These are phyloP conservation scores for Collybia mongolica DNA, from an alignment of 768 basidiomycete genomes.

Conservation along the genomic window DNA sequence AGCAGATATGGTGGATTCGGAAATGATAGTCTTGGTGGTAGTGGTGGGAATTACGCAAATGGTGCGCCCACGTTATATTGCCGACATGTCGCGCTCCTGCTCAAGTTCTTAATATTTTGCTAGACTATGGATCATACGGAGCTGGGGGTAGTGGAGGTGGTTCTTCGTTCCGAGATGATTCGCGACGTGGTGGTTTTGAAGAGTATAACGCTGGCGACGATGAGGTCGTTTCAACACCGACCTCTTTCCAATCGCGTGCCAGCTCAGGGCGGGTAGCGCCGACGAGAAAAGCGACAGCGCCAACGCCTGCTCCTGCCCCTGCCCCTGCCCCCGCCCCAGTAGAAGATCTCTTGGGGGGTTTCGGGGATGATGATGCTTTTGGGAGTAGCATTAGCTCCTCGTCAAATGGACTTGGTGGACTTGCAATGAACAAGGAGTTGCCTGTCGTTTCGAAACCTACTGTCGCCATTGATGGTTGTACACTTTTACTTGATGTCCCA, in stretches of 20 bases:
- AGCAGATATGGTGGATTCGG: constrained; percentile 52
- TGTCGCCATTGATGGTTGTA: constrained; percentile 42
- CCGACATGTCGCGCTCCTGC: constrained; percentile 1
- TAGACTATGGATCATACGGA: constrained; percentile 18
- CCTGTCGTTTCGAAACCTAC: constrained; percentile 39
- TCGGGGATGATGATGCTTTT: constrained; percentile 69
- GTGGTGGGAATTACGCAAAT: constrained; percentile 24
- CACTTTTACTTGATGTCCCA: background rate
- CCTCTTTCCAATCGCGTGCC: constrained; percentile 29
- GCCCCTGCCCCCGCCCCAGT: constrained; percentile 40
- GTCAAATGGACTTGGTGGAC: constrained; percentile 16
- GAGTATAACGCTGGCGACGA: constrained; percentile 98
- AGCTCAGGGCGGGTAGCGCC: constrained; percentile 22
- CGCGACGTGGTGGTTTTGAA: constrained; percentile 66
- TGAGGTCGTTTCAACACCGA: constrained; percentile 42
- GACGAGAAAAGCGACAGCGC: constrained; percentile 34
- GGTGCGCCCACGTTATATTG: constrained; percentile 5
- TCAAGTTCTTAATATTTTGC: background rate
- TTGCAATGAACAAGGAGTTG: constrained; percentile 52
- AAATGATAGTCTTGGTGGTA: constrained; percentile 29
- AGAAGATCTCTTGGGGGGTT: constrained; percentile 76
- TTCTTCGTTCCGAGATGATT: constrained; percentile 55
- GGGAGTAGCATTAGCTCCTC: constrained; percentile 25
- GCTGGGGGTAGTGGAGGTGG: constrained; percentile 39
- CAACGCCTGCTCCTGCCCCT: constrained; percentile 34